Conservation (phyloP, 2,329 filamentous ascomycete species). For the Phialocephala sp. region DNA sequence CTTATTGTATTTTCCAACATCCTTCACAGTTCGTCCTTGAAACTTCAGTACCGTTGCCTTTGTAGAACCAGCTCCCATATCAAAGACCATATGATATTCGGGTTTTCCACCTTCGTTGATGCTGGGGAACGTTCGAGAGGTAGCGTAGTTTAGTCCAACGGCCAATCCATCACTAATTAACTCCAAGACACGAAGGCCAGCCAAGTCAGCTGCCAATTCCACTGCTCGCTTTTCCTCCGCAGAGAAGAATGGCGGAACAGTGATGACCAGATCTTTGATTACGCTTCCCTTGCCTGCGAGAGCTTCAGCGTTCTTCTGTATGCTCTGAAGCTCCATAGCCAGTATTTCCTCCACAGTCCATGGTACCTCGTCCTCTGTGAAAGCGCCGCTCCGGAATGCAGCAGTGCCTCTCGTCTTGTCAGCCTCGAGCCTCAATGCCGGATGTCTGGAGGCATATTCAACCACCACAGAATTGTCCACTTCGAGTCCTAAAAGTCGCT, state of each 20-base stretch:
- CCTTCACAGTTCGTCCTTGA: slow-evolving; percentile 88
- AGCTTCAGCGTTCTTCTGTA: slow-evolving; percentile 85
- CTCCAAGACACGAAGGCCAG: slow-evolving; percentile 83
- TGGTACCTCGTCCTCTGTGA: slow-evolving; percentile 63
- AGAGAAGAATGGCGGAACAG: slow-evolving; percentile 89
- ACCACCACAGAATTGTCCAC: slow-evolving; percentile 65
- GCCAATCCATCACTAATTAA: slow-evolving; percentile 89
- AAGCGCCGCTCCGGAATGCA: slow-evolving; percentile 80
- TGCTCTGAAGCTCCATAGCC: slow-evolving; percentile 94
- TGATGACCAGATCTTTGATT: slow-evolving; percentile 85
- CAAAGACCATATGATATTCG: slow-evolving; percentile 91
- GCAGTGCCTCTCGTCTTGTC: slow-evolving; percentile 69
- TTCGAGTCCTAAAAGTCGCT: slow-evolving; percentile 81
- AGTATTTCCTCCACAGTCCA: slow-evolving; percentile 90
- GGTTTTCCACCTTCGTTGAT: slow-evolving; percentile 83
- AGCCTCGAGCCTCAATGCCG: slow-evolving; percentile 72
- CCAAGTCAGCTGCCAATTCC: slow-evolving; percentile 82
- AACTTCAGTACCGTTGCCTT: slow-evolving; percentile 90
- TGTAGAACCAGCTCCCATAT: slow-evolving; percentile 96
- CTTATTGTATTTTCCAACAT: slow-evolving; percentile 92
- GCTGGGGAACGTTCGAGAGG: slow-evolving; percentile 85
- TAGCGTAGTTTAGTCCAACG: slow-evolving; percentile 95
- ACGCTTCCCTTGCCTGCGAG: slow-evolving; percentile 76
- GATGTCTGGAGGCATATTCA: slow-evolving; percentile 78
- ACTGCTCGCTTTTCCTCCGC: slow-evolving; percentile 88